Evolutionary conservation across 2,329 filamentous ascomycete species (phyloP).

Genomic region (Exophiala calicioides): DNA sequence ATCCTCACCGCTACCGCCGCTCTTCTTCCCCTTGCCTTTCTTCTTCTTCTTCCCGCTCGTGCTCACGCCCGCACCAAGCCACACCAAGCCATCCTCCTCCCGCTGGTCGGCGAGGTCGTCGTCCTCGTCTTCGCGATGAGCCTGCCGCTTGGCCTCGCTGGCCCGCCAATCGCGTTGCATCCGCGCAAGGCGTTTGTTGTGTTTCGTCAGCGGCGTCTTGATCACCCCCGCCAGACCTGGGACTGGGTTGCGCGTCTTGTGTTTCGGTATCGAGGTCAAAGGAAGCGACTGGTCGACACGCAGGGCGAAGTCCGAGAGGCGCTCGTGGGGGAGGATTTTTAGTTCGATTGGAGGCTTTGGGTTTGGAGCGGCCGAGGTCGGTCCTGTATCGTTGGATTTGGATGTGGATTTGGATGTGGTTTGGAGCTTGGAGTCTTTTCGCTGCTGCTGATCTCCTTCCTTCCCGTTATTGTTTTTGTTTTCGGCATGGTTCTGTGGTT

Average conservation of each 20-base stretch:
- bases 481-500: conserved; percentile 28
- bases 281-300: conserved; percentile 85
- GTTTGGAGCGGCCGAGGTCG: no score
- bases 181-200: conserved; percentile 73
- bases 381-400: conserved; percentile 25
- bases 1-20: conserved; percentile 42
- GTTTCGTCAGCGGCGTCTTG: conserved; percentile 70
- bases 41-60: conserved; percentile 48
- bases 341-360: conserved; percentile 39
- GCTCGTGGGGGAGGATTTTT: conserved; percentile 80
- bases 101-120: conserved; percentile 64
- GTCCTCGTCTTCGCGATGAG: conserved; percentile 75
- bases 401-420: conserved; percentile 16
- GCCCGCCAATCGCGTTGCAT: conserved; percentile 61
- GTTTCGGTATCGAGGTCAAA: conserved; percentile 66
- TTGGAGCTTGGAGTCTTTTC: no score
- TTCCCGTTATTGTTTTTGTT: conserved; percentile 29
- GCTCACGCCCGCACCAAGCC: conserved; percentile 58
- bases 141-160: conserved; percentile 59
- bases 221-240: conserved; percentile 56
- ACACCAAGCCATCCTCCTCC: conserved; percentile 63
- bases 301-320: conserved; percentile 74
- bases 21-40: conserved; percentile 44
- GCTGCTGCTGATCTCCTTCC: no score
- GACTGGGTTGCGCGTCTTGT: conserved; percentile 50